phyloP scores from a whole-genome alignment of 148 eudicot species.

The Persicaria maculosa region DNA sequence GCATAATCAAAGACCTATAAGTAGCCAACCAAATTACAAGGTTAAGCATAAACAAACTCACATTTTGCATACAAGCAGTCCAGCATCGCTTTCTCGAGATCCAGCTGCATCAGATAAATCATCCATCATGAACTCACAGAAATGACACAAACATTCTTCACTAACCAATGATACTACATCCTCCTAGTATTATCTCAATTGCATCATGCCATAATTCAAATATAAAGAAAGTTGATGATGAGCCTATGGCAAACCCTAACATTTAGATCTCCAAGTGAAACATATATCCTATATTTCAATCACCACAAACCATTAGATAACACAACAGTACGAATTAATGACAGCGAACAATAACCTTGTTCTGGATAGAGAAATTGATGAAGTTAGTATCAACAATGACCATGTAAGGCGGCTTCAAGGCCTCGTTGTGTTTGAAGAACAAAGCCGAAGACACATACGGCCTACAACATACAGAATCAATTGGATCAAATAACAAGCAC shows the following conservation, averaged over 20 bases:
- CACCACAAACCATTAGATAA: neutral
- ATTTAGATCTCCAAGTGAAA: neutral
- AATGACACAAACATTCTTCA: neutral
- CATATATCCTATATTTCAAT: neutral
- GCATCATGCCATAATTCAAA: neutral
- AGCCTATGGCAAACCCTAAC: neutral
- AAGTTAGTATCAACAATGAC: slow-evolving; percentile 96
- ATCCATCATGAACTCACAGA: slow-evolving; percentile 2
- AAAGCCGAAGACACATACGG: slow-evolving; percentile 85
- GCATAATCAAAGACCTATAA: neutral
- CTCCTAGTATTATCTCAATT: neutral
- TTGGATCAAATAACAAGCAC: neutral
- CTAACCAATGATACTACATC: neutral
- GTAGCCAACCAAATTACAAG: neutral
- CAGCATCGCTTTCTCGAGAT: slow-evolving; percentile 97
- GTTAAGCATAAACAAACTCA: slow-evolving; percentile 29
- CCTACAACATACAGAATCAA: slow-evolving; percentile 35
- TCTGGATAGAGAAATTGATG: slow-evolving; percentile 94
- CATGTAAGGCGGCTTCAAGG: slow-evolving; percentile 87
- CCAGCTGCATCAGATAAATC: slow-evolving; percentile 47
- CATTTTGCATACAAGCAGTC: slow-evolving; percentile 96
- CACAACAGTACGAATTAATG: neutral
- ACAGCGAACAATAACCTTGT: slow-evolving; percentile 50
- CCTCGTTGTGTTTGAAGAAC: slow-evolving; percentile 83
- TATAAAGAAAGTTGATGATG: neutral